A percentile compares a stretch with the other conserved stretches of the same genome.
Evolutionary conservation across 2,329 filamentous ascomycete species (phyloP).

Genomic region (Nigrospora osmanthi): DNA sequence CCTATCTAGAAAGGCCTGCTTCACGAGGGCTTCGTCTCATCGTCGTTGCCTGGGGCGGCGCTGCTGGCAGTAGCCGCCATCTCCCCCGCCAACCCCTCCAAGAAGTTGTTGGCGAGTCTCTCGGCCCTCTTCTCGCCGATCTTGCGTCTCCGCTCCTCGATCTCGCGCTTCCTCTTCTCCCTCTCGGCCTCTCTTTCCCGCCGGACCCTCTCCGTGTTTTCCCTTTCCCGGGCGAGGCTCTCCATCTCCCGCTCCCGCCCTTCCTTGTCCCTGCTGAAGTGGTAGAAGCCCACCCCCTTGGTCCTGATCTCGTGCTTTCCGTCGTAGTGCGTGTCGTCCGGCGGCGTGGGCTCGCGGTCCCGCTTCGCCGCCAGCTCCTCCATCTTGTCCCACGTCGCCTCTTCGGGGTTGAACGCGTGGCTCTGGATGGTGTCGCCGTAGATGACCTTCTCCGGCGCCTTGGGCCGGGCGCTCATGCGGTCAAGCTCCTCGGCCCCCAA

Average conservation of each 20-base stretch:
- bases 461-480: constrained; percentile 59
- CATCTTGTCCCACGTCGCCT: constrained; percentile 56
- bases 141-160: constrained; percentile 55
- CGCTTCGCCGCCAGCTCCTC: constrained; percentile 68
- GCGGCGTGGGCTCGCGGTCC: constrained; percentile 74
- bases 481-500: constrained; percentile 55
- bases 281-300: constrained; percentile 87
- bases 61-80: constrained; percentile 7
- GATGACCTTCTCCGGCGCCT: constrained; percentile 63
- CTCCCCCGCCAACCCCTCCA: constrained; percentile 25
- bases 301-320: constrained; percentile 74
- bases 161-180: constrained; percentile 50
- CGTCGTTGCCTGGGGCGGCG: no score
- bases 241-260: constrained; percentile 65
- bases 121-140: constrained; percentile 46
- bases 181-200: constrained; percentile 46
- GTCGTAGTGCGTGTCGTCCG: constrained; percentile 77
- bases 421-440: constrained; percentile 80
- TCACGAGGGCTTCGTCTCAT: no score
- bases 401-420: constrained; percentile 73
- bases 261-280: constrained; percentile 70
- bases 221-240: constrained; percentile 57
- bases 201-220: constrained; percentile 59
- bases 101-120: constrained; percentile 26
- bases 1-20: no score